These are phyloP conservation scores for Hyparrhenia diplandra DNA, from an alignment of 176 grass and related monocot genomes.

Conservation along the genomic window DNA sequence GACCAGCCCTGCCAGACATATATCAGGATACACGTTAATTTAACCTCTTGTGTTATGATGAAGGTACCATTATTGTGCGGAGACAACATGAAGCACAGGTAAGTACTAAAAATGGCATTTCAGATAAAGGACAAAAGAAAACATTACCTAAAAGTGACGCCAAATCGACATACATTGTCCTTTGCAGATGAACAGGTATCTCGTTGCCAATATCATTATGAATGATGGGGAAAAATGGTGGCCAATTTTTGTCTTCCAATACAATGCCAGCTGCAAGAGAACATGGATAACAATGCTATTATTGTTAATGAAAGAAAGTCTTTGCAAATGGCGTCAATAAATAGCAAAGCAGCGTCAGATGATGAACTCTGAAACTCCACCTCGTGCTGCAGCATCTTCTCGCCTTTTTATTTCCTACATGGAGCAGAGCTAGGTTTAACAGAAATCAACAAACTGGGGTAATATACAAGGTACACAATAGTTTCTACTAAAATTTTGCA, in stretches of 20 bases:
- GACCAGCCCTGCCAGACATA: slow-evolving; percentile 39
- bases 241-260: slow-evolving; percentile 74
- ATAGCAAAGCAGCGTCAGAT: neutral
- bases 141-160: slow-evolving; percentile 57
- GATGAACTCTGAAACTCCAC: slow-evolving; percentile 12
- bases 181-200: slow-evolving; percentile 69
- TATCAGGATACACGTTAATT: neutral
- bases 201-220: slow-evolving; percentile 74
- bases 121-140: neutral
- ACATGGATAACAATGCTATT: neutral
- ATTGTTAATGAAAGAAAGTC: neutral
- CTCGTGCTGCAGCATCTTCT: slow-evolving; percentile 54
- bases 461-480: neutral
- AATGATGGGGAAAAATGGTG: slow-evolving; percentile 69
- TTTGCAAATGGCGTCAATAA: neutral
- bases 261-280: slow-evolving; percentile 46
- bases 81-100: neutral
- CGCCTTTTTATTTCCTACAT: slow-evolving; percentile 52
- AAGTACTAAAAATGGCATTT: neutral
- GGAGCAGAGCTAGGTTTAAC: neutral
- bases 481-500: neutral
- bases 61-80: neutral
- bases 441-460: neutral
- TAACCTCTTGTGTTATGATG: neutral
- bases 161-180: slow-evolving; percentile 52